Base-by-base conservation (phyloP, 2,329 filamentous ascomycete genomes). In the Ceratocystis smalleyi region DNA sequence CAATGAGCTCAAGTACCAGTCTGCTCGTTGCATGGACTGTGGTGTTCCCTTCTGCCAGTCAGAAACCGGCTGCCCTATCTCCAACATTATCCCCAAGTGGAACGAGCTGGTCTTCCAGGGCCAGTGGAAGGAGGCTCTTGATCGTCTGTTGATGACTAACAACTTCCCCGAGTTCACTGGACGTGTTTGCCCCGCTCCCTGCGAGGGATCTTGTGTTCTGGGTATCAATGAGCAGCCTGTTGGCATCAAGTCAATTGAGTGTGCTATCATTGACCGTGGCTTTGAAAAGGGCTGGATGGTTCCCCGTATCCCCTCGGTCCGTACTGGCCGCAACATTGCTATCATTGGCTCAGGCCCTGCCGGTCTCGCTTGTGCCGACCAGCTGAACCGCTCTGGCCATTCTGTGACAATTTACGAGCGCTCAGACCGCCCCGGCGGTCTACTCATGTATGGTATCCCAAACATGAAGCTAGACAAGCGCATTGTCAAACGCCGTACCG, bases 391-490 rank as follows among this genome's bases (percentile, higher is more conserved):
- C 71, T 89, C 88, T 70, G 92, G 92, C 32, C 92, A 97, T 77
- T 77, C 73, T 3, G 90, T 96, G 64, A 96, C 90, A 12, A 84
- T 97, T 19, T 96, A 94, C 72, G 92, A 97, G 81, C 89, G 92
- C 68, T 84, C 91, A 67, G 92, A 97, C 73, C 89, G 92, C 69
- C 79, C 87, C 65, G 92, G 92, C 76, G 92, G 92, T 75, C 81
- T 97, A 64, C 83, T 97, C 71, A 96, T 96, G 92, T 96, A 97
- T 73, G 92, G 92, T 69, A 97, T 97, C 69, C 92, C 92, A 69
- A 97, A 97, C 80, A 97, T 97, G 92, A 97, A 97, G 80, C 87
- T 97, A 51, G 92, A 97, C 79, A 97, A 97, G 82, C 90, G 90
- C 73, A 86, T 96, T 68, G 92, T 97, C 67, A 92, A 96, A 80